These are phyloP conservation scores for Leccinum boreale DNA, from an alignment of 768 basidiomycete genomes.

Conservation along the genomic window DNA sequence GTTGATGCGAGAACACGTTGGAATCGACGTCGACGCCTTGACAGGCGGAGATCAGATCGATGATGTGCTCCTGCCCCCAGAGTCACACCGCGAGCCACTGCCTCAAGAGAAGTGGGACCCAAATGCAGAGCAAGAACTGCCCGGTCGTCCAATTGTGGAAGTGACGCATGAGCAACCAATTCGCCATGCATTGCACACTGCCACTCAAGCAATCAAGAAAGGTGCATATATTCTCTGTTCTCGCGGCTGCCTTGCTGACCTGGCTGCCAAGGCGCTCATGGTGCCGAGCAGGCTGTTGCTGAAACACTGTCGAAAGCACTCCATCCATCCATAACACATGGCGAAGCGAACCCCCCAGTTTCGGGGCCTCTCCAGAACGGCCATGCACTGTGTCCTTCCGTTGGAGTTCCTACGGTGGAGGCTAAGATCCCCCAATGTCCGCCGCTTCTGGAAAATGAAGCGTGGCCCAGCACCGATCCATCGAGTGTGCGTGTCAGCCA, in stretches of 20 bases:
- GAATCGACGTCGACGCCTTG: slow-evolving; percentile 89
- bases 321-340: slow-evolving; percentile 29
- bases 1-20: slow-evolving; percentile 95
- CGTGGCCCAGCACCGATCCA: slow-evolving; percentile 29
- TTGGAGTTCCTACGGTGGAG: slow-evolving; percentile 68
- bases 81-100: slow-evolving; percentile 40
- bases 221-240: slow-evolving; percentile 35
- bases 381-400: slow-evolving; percentile 48
- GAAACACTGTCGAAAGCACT: slow-evolving; percentile 35
- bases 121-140: slow-evolving; percentile 59
- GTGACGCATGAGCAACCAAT: slow-evolving; percentile 36
- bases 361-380: slow-evolving; percentile 40
- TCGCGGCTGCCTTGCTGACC: slow-evolving; percentile 2
- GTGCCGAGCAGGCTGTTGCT: slow-evolving; percentile 36
- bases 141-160: slow-evolving; percentile 41
- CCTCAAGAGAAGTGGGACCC: slow-evolving; percentile 70
- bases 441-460: slow-evolving; percentile 34
- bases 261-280: slow-evolving; percentile 38
- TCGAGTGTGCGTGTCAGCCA: slow-evolving; percentile 17
- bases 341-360: neutral
- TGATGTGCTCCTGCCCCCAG: slow-evolving; percentile 44
- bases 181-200: slow-evolving; percentile 34
- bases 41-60: slow-evolving; percentile 62
- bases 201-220: slow-evolving; percentile 43
- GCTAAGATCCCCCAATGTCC: slow-evolving; percentile 56